Evolutionary conservation across 2,329 filamentous ascomycete genomes (phyloP), one percentile per base, ranked within the genome.

Genomic region (Cyphellophora attinorum): DNA sequence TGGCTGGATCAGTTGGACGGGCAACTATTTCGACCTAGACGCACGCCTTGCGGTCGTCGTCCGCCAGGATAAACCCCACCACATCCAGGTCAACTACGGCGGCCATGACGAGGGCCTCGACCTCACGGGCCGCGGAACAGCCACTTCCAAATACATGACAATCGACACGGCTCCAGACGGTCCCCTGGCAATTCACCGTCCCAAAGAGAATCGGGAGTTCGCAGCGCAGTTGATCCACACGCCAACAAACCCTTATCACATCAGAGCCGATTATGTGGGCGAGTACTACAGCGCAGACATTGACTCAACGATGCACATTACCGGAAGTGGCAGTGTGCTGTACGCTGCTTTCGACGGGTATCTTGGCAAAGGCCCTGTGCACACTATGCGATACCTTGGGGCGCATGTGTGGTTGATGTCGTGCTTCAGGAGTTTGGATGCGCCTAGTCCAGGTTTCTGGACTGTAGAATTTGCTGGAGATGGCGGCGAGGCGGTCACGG

Each of bases 341-440:
- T 65, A 65, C 36, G 63, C 59, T 5, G 47, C 50, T 2, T 65
- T 66, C 38, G 52, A 59, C 34, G 62, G 62, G 4, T 65, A 52
- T 34, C 44, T 66, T 3, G 63, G 62, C 2, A 46, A 47, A 11
- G 62, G 63, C 2, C 54, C 59, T 2, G 45, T 49, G 3, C 53
- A 57, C 33, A 37, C 58, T 2, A 61, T 66, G 54, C 44, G 48
- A 10, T 54, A 55, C 19, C 35, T 66, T 4, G 61, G 58, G 2
- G 47, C 55, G 19, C 55, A 65, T 41, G 49, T 64, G 3, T 66
- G 59, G 56, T 40, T 42, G 0, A 42, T 66, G 15, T 49, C 51
- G 1, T 59, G 57, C 38, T 58, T 58, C 4, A 48, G 63, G 29
- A 58, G 57, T 8, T 42, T 66, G 37, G 63, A 67, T 44, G 54